These are phyloP conservation scores for Colletotrichum sp. DNA, from an alignment of 2,329 filamentous ascomycete genomes.

Conservation along the genomic window DNA sequence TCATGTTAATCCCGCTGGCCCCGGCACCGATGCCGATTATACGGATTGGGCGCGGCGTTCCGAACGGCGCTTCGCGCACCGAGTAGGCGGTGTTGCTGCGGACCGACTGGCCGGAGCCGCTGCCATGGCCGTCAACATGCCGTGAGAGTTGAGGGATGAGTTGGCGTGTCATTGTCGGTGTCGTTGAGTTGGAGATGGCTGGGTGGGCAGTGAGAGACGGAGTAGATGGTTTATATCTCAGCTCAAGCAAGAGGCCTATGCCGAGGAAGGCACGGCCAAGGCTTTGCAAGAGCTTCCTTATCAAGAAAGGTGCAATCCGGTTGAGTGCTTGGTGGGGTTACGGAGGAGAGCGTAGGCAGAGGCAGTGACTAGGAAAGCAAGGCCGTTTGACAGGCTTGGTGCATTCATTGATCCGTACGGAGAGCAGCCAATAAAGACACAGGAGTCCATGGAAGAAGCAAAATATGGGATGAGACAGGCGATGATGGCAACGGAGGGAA, in stretches of 20 bases:
- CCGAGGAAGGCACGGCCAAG: background rate
- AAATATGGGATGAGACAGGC: background rate
- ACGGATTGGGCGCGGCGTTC: slow-evolving; percentile 10
- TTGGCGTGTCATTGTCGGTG: slow-evolving; percentile 20
- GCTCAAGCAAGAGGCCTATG: background rate
- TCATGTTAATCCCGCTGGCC: slow-evolving; percentile 25
- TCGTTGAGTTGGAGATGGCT: background rate
- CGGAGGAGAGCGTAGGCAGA: background rate
- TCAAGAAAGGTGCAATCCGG: background rate
- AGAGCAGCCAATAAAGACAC: slow-evolving; percentile 3
- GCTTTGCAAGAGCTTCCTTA: background rate
- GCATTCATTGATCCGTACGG: background rate
- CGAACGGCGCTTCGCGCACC: slow-evolving; percentile 17
- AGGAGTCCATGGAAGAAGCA: background rate
- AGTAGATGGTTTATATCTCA: slow-evolving; percentile 13
- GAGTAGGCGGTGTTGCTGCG: slow-evolving; percentile 4
- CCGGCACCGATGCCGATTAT: slow-evolving; percentile 22
- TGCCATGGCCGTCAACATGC: slow-evolving; percentile 14
- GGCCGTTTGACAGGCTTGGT: background rate
- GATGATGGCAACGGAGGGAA: background rate
- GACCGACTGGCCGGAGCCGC: slow-evolving; percentile 1
- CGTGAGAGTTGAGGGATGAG: slow-evolving; percentile 18
- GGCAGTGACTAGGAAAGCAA: background rate
- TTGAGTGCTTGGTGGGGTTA: background rate
- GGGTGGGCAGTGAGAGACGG: background rate